These are phyloP conservation scores for Centella asiatica DNA, from an alignment of 129 eudicot species.

Conservation along the genomic window DNA sequence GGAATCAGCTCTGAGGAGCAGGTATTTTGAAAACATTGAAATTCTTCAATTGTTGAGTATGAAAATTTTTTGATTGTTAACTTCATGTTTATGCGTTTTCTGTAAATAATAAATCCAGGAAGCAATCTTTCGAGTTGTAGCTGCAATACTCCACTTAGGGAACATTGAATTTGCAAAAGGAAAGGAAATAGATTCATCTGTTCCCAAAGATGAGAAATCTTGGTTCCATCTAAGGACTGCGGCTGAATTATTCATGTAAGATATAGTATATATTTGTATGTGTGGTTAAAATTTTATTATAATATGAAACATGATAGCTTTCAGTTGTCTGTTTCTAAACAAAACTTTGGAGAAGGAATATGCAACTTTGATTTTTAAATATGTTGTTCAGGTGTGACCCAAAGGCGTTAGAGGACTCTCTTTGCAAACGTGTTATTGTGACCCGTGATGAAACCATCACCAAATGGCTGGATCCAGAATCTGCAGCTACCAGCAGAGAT, in stretches of 20 bases:
- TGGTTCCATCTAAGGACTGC: constrained; percentile 80
- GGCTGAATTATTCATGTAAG: constrained; percentile 91
- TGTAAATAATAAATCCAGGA: constrained; percentile 46
- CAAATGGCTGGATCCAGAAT: constrained; percentile 84
- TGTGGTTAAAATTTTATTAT: no score
- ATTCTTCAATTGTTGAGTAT: not conserved
- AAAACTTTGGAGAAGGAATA: constrained; percentile 10
- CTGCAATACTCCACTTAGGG: constrained; percentile 96
- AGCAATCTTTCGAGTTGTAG: constrained; percentile 92
- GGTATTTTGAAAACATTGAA: constrained; percentile 33
- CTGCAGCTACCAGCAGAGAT: constrained; percentile 90
- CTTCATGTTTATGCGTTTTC: no score
- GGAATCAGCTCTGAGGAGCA: constrained; percentile 82
- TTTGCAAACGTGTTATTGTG: constrained; percentile 89
- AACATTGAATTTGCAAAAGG: constrained; percentile 90
- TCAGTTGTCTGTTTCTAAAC: no score
- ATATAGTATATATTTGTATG: no score
- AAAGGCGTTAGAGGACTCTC: constrained; percentile 87
- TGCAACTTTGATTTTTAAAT: constrained; percentile 10
- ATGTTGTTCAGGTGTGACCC: constrained; percentile 72
- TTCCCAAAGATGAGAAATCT: constrained; percentile 94
- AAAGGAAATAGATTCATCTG: constrained; percentile 80
- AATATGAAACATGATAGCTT: no score
- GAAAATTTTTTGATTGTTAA: not conserved
- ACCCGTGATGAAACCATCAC: constrained; percentile 97